Percentiles rank a stretch among this genome's conserved stretches.
phyloP scores from a whole-genome alignment of 2,329 filamentous ascomycete genomes.

The Hymenoscyphus linearis region DNA sequence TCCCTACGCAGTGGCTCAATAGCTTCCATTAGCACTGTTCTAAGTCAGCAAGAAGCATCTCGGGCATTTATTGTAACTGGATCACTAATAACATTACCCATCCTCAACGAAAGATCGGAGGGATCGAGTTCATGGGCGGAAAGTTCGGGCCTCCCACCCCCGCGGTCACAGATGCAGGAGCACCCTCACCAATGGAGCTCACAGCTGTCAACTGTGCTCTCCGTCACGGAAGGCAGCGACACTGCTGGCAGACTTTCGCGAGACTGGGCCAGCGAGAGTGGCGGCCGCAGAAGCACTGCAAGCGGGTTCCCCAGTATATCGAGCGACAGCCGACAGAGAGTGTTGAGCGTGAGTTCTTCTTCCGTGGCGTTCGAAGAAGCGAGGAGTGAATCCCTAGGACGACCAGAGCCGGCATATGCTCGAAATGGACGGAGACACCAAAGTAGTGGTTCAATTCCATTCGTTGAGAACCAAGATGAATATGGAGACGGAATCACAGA shows the following conservation, averaged over 20 bases:
- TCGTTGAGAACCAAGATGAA: constrained; percentile 56
- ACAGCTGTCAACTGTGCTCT: constrained; percentile 58
- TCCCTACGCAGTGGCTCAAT: constrained; percentile 48
- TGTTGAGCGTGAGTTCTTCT: constrained; percentile 55
- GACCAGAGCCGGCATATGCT: constrained; percentile 42
- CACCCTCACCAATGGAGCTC: constrained; percentile 57
- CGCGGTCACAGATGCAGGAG: constrained; percentile 40
- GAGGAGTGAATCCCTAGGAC: constrained; percentile 40
- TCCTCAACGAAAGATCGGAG: constrained; percentile 15
- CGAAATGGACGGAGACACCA: constrained; percentile 31
- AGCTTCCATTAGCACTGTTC: constrained; percentile 50
- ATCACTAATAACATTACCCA: constrained; percentile 26
- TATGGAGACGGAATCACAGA: constrained; percentile 60
- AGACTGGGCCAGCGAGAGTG: constrained; percentile 35
- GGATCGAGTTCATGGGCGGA: constrained; percentile 33
- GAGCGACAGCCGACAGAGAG: constrained; percentile 50
- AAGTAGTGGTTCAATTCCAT: constrained; percentile 36
- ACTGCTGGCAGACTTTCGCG: constrained; percentile 35
- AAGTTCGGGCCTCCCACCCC: constrained; percentile 27
- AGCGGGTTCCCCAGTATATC: constrained; percentile 38
- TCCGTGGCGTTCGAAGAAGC: constrained; percentile 31
- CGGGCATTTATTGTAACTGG: constrained; percentile 27
- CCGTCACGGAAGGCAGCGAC: constrained; percentile 52
- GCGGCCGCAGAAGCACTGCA: constrained; percentile 42
- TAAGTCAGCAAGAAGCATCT: constrained; percentile 33